A percentile compares a stretch with the other conserved stretches of the same genome.
phyloP scores from a whole-genome alignment of 108 stramenopile species.

The Pseudonitzschia multiseries region DNA sequence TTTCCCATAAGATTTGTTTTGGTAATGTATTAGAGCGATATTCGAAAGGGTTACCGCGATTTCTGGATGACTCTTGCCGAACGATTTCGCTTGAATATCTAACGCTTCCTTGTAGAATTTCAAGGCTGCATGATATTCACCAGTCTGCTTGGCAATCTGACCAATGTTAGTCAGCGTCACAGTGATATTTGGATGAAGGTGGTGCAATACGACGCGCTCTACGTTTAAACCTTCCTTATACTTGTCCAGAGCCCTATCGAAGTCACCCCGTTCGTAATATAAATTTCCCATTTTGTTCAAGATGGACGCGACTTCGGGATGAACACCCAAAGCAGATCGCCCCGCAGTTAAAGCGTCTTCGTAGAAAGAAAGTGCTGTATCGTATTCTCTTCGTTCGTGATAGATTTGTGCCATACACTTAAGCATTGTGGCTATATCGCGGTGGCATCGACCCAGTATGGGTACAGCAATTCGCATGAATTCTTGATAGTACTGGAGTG shows the following conservation, averaged over 20 bases:
- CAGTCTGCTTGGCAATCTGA: slow-evolving; percentile 59
- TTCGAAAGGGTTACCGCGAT: slow-evolving; percentile 61
- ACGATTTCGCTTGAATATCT: slow-evolving; percentile 38
- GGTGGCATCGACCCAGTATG: slow-evolving; percentile 49
- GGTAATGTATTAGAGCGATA: slow-evolving; percentile 62
- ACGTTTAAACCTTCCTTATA: slow-evolving; percentile 62
- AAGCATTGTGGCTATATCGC: slow-evolving; percentile 57
- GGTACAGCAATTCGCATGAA: slow-evolving; percentile 53
- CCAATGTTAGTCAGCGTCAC: slow-evolving; percentile 73
- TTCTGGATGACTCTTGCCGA: slow-evolving; percentile 43
- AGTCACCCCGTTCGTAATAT: slow-evolving; percentile 58
- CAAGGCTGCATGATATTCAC: slow-evolving; percentile 55
- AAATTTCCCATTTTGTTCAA: slow-evolving; percentile 72
- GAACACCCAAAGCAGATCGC: slow-evolving; percentile 48
- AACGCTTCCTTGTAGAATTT: slow-evolving; percentile 59
- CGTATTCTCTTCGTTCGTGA: slow-evolving; percentile 52
- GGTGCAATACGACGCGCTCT: slow-evolving; percentile 50
- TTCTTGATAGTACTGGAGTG: slow-evolving; percentile 54
- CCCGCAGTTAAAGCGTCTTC: slow-evolving; percentile 35
- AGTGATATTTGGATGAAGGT: slow-evolving; percentile 58
- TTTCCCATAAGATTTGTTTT: slow-evolving; percentile 41
- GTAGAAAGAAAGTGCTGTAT: slow-evolving; percentile 49
- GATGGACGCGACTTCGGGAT: slow-evolving; percentile 62
- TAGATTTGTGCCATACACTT: slow-evolving; percentile 69
- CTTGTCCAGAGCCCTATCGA: slow-evolving; percentile 49